Evolutionary conservation across 441 rosid species (phyloP), one percentile per base, ranked within the genome.

Genomic region (Adansonia madagascariensis): DNA sequence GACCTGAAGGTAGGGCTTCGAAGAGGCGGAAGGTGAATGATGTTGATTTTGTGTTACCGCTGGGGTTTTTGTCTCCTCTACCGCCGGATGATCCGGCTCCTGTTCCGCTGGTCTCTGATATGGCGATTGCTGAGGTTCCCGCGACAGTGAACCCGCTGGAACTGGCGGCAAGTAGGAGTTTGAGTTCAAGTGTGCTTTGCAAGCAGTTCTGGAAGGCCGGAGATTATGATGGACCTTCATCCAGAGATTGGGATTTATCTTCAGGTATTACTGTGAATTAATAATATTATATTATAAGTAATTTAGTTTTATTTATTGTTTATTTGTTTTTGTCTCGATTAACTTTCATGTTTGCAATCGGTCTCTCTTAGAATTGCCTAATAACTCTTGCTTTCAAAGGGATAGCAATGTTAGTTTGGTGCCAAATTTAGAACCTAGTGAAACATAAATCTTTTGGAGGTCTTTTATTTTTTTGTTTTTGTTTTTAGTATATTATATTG

Each of bases 191-290:
- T 72, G 73, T 63, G 71, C 71, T 71, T 65, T 82, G 85, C 64
- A 93, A 81, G 84, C 96, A 92, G 80, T 95, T 95, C 69, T 95
- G 98, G 98, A 95, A 92, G 82, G 99, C 99, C 6, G 99, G 98
- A 59, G 99, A 95, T 71, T 93, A 88, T 53, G 94, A 89, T 59
- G 98, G 90, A 43, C 17, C 81, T 12, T 78, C 88, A 17, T 80
- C 83, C 62, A 87, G 84, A 73, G 86, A 78, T 79, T 89, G 94
- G 95, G 88, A 85, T 71, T 76, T 80, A 24, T 62, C 85, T 74
- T 82, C 91, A 24, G 97, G 98, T 92, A 76, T 56, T 73, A 4
- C 8, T 10, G 66, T 5, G 41, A 15, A 17, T 3, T 73, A n/a
- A 52, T 62, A 18, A 18, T 64, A 12, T 22, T 11, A 44, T 5